These are phyloP conservation scores for Phaseolus coccineus DNA, from an alignment of 331 rosid species.

Conservation along the genomic window DNA sequence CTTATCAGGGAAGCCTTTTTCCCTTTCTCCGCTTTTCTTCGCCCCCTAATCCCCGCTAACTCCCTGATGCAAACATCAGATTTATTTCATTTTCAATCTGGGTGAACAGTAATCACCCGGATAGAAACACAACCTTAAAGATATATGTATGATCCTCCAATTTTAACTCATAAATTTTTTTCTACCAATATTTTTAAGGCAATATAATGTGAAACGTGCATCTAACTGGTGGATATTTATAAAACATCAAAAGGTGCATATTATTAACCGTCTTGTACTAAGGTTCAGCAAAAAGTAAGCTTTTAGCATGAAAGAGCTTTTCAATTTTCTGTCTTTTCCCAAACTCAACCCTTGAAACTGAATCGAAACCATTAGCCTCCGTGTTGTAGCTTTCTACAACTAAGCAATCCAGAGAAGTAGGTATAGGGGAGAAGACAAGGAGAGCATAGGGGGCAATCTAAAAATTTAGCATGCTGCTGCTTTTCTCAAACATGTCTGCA, in stretches of 20 bases:
- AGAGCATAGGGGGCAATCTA: constrained; percentile 83
- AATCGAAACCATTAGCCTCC: constrained; percentile 33
- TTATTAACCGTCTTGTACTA: constrained; percentile 78
- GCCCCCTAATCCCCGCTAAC: too few relatives aligned
- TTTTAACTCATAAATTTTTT: too few relatives aligned
- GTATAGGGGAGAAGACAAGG: constrained; percentile 74
- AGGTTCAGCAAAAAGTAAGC: constrained; percentile 73
- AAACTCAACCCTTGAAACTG: constrained; percentile 38
- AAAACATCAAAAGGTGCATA: constrained; percentile 78
- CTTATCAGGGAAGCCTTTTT: too few relatives aligned
- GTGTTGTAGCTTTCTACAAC: constrained; percentile 38
- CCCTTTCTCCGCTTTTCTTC: too few relatives aligned
- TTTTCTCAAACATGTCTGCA: constrained; percentile 84
- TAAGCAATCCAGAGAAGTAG: constrained; percentile 47
- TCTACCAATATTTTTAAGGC: too few relatives aligned
- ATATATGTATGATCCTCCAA: too few relatives aligned
- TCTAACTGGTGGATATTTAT: constrained; percentile 55
- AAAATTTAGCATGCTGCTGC: constrained; percentile 65
- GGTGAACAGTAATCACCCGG: too few relatives aligned
- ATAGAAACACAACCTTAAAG: too few relatives aligned
- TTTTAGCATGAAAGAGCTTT: constrained; percentile 53
- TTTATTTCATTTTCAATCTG: too few relatives aligned
- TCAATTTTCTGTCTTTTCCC: constrained; percentile 59
- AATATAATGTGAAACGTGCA: too few relatives aligned
- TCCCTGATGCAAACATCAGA: too few relatives aligned